phyloP scores from a whole-genome alignment of 169 alveolate species.

The Plasmodium reichenowi region DNA sequence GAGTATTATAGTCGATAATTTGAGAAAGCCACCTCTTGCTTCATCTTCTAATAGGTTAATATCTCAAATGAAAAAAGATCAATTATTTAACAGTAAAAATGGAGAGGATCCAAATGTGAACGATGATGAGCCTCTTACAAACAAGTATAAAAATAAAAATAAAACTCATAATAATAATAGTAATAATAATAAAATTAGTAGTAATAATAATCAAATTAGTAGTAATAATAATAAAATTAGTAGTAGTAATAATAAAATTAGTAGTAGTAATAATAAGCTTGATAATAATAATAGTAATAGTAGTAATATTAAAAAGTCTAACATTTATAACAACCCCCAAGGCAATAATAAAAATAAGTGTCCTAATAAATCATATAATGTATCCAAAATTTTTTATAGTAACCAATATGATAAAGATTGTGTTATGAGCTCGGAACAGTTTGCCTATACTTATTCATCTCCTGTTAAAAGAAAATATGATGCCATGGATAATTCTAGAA shows the following conservation, averaged over 20 bases:
- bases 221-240: neutral
- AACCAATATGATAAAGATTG: neutral
- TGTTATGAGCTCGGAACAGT: constrained; percentile 3
- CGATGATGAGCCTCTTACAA: no score
- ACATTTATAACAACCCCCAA: constrained; percentile 8
- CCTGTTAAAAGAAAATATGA: constrained; percentile 72
- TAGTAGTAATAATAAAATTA: neutral
- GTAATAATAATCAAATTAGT: no score
- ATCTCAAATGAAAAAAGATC: no score
- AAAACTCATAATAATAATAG: no score
- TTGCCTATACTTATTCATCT: constrained; percentile 21
- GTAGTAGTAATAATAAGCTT: neutral
- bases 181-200: no score
- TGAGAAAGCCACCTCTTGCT: constrained; percentile 7
- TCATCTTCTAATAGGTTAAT: no score
- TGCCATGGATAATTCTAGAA: constrained; percentile 19
- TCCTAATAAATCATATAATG: neutral
- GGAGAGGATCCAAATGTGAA: no score
- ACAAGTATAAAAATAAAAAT: no score
- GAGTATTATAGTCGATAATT: neutral
- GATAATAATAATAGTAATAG: neutral
- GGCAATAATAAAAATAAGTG: neutral
- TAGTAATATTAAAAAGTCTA: neutral
- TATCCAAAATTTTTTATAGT: no score
- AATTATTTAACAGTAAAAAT: no score